These are phyloP conservation scores for Xylaria acuta DNA, from an alignment of 495 filamentous ascomycete genomes.

Conservation along the genomic window DNA sequence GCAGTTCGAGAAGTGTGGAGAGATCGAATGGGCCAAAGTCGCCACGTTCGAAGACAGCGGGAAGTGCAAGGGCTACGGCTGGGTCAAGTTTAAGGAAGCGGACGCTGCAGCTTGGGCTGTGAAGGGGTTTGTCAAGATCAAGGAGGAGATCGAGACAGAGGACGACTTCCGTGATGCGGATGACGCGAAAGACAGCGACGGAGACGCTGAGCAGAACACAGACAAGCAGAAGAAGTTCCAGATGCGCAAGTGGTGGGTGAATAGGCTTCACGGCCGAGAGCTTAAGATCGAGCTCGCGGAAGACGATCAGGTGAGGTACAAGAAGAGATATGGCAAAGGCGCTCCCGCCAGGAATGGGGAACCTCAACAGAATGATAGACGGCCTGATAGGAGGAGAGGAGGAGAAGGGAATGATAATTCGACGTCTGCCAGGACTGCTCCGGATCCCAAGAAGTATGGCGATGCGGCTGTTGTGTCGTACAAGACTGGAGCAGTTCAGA, in stretches of 20 bases:
- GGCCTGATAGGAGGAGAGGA: constrained; percentile 28
- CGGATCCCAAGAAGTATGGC: constrained; percentile 42
- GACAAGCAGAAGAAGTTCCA: constrained; percentile 57
- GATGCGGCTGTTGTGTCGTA: constrained; percentile 54
- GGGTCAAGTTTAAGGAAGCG: constrained; percentile 85
- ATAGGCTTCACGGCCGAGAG: constrained; percentile 75
- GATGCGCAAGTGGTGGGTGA: constrained; percentile 79
- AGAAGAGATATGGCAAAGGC: constrained; percentile 88
- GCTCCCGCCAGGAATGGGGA: constrained; percentile 31
- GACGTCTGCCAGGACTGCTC: constrained; percentile 30
- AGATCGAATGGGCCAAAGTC: constrained; percentile 77
- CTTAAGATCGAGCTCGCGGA: constrained; percentile 94
- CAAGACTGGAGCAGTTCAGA: constrained; percentile 77
- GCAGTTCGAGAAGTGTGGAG: constrained; percentile 84
- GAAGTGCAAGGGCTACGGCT: constrained; percentile 97
- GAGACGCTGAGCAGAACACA: constrained; percentile 37
- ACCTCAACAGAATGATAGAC: constrained; percentile 39
- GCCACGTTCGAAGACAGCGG: constrained; percentile 96
- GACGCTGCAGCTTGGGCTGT: constrained; percentile 79
- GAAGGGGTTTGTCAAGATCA: constrained; percentile 74
- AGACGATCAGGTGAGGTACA: constrained; percentile 83
- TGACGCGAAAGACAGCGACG: constrained; percentile 46
- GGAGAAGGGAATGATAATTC: constrained; percentile 27
- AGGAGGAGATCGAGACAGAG: constrained; percentile 59
- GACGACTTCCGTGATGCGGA: constrained; percentile 66